Percentiles rank a stretch among this genome's conserved stretches.
phyloP scores from a whole-genome alignment of 2,329 filamentous ascomycete genomes.

The Thyridium curvatum region DNA sequence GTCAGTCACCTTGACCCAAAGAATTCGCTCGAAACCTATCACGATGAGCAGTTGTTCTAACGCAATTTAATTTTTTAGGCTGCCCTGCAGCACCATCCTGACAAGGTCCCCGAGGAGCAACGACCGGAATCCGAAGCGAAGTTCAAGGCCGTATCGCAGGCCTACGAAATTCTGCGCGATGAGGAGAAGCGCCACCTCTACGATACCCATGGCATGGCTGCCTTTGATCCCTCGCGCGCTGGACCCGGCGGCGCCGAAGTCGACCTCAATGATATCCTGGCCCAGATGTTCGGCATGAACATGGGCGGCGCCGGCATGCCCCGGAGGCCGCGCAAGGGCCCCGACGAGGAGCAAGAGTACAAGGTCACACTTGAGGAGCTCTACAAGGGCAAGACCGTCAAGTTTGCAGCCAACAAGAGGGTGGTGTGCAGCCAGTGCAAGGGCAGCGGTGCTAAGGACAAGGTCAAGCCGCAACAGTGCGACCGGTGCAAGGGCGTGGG shows the following conservation, averaged over 20 bases:
- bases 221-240: constrained; percentile 75
- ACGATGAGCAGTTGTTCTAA: not conserved
- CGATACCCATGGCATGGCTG: constrained; percentile 91
- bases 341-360: constrained; percentile 85
- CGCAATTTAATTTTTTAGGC: constrained; percentile 45
- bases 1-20: constrained; percentile 39
- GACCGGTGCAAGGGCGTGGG: constrained; percentile 79
- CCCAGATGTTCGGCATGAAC: constrained; percentile 84
- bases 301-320: constrained; percentile 45
- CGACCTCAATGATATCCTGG: constrained; percentile 87
- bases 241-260: constrained; percentile 60
- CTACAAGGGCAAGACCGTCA: constrained; percentile 97
- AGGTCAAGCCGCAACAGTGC: constrained; percentile 77
- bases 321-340: constrained; percentile 62
- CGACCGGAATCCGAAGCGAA: constrained; percentile 80
- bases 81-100: constrained; percentile 82
- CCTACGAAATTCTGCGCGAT: constrained; percentile 96
- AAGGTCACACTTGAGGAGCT: constrained; percentile 88
- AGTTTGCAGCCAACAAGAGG: constrained; percentile 93
- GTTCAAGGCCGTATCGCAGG: constrained; percentile 90
- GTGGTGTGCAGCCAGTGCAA: constrained; percentile 83
- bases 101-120: constrained; percentile 86
- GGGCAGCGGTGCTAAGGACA: constrained; percentile 85
- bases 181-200: constrained; percentile 90
- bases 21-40: not conserved